Base-by-base conservation (phyloP, 208 protist genomes). In the Trypanosoma grayi region DNA sequence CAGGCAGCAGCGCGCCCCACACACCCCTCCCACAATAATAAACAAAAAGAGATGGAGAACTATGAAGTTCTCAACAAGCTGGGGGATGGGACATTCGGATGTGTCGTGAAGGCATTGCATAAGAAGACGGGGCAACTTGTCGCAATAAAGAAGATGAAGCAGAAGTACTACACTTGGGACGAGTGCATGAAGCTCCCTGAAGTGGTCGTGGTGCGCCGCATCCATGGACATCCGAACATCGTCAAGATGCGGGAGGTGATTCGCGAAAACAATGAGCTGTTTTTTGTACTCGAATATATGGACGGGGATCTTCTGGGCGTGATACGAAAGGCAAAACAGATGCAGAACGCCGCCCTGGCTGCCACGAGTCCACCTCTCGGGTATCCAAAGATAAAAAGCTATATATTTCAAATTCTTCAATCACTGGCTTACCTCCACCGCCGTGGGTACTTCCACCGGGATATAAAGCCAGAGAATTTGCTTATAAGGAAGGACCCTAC, bases 141-240 rank as follows among this genome's bases (percentile, higher is more conserved):
- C 4, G 98, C 98, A 18, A 98, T 99, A 31, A 99, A 99, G 73
- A 97, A 96, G 63, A 99, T 99, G 96, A 99, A 99, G 73, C 88
- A 95, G 72, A 98, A 97, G 75, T 99, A 94, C 66, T 98, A 95
- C 71, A 91, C 85, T 10, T 99, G 95, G 96, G 91, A 99, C 16
- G 98, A 99, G 65, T 99, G 97, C 73, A 64, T 98, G 27, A 83
- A 95, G 59, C 77, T 98, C 20, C 80, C 89, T 11, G 97, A 99
- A 62, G 95, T 99, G 18, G 79, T 92, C 25, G 85, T 94, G 14
- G 77, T 99, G 28, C 80, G 94, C 9, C 94, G 97, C 60, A 78
- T 99, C 27, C 90, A 95, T 52, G 88, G 84, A 16, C 98, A 99
- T 70, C 94, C 95, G 0, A 99, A 99, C 74, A 96, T 99, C 55